These are phyloP conservation scores for Syzygium aromaticum DNA, from an alignment of 345 rosid genomes.

Conservation along the genomic window DNA sequence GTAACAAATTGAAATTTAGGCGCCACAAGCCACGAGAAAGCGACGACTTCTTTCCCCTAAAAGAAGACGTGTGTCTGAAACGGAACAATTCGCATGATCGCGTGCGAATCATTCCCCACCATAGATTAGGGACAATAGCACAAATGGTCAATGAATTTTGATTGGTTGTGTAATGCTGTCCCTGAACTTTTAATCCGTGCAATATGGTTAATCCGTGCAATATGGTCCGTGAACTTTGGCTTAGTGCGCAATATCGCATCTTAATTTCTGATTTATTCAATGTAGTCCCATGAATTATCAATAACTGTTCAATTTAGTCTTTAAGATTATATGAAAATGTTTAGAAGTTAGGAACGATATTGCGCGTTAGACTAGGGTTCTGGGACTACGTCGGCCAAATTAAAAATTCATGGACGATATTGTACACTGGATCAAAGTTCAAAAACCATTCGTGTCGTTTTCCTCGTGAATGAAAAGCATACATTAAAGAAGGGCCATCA, in stretches of 20 bases:
- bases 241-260: fast-evolving
- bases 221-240: fast-evolving
- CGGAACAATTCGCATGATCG: background rate
- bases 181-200: fast-evolving
- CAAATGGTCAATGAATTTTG: background rate
- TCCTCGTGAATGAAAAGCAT: too few species aligned
- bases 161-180: fast-evolving
- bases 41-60: background rate
- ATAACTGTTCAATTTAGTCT: background rate
- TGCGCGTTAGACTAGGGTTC: too few species aligned
- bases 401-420: too few species aligned
- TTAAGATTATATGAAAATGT: background rate
- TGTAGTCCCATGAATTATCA: fast-evolving
- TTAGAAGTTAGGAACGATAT: background rate
- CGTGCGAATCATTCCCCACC: fast-evolving
- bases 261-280: fast-evolving
- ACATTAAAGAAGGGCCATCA: background rate
- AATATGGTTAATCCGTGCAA: fast-evolving
- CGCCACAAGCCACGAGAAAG: background rate
- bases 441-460: too few species aligned
- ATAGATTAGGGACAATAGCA: background rate
- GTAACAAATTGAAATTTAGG: background rate
- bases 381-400: too few species aligned
- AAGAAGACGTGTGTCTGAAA: background rate
- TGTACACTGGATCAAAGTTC: too few species aligned